Evolutionary conservation across 805 yeast genomes (phyloP).

Genomic region (Barnettozyma californica): DNA sequence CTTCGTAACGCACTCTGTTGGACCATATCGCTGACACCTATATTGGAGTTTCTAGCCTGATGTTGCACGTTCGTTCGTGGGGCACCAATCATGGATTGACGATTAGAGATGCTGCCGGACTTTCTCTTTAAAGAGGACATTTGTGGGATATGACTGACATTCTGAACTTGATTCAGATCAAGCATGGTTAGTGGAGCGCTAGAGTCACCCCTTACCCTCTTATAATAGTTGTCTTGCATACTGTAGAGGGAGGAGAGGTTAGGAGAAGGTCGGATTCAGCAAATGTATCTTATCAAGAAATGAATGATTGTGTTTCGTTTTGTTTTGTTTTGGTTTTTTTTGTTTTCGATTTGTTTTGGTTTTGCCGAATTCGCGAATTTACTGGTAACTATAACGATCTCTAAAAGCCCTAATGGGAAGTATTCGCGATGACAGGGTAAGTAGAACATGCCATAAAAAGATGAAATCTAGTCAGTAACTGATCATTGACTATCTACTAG

Average conservation of each 20-base stretch:
- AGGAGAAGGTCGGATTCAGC: not conserved
- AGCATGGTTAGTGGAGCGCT: constrained; percentile 19
- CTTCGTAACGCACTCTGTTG: constrained; percentile 24
- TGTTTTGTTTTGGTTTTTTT: not conserved
- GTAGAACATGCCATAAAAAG: too few species aligned
- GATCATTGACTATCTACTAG: too few species aligned
- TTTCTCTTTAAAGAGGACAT: constrained; percentile 20
- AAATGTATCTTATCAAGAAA: not conserved
- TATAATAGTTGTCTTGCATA: constrained; percentile 24
- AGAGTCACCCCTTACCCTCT: constrained; percentile 14
- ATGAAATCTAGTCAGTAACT: too few species aligned
- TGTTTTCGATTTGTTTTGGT: constrained; percentile 1
- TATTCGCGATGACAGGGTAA: not conserved
- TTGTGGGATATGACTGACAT: constrained; percentile 24
- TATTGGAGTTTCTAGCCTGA: constrained; percentile 18
- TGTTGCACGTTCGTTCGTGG: constrained; percentile 19
- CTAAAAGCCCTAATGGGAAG: not conserved
- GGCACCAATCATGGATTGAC: constrained; percentile 29
- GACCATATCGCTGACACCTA: constrained; percentile 23
- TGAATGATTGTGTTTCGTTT: constrained; percentile 2
- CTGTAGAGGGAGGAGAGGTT: constrained; percentile 1
- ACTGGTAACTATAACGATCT: constrained; percentile 1
- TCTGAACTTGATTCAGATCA: constrained; percentile 24
- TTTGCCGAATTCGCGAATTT: not conserved
- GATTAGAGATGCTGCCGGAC: constrained; percentile 19